Base-by-base conservation (phyloP, 148 eudicot genomes). In the Rhododendron henanense region DNA sequence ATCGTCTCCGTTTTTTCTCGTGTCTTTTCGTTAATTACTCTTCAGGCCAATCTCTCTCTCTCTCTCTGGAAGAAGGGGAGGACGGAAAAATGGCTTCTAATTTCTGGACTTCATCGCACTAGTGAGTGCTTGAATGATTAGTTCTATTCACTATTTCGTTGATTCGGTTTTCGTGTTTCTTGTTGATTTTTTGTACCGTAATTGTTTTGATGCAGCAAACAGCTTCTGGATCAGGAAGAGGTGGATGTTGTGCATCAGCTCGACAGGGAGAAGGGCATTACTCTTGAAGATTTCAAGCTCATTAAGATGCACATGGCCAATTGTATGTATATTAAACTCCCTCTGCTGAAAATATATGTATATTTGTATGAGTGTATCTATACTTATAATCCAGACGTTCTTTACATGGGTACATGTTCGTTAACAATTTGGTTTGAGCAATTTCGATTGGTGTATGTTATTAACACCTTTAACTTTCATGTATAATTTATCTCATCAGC, bases 41-140 rank as follows among this genome's bases (percentile, higher is more conserved):
- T 45, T 45, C 48, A 9, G 48, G 48, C 48, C 48, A 1, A 45
- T 50, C 53, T 59, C 65, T 59, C 3, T 81, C 23, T 61, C 51
- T 61, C 25, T 63, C 75, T 39, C 13, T 55, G 71, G 18, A 41
- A 81, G 61, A 18, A 59, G 74, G 4, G 48, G n/a, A 39, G 6
- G 84, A 39, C 31, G 44, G 4, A 28, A 87, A 35, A 81, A 96
- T 96, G 99, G 99, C 99, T 79, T 94, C 99, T 78, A 95, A 96
- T 91, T 96, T 96, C 95, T 96, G 99, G 99, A 93, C 94, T 25
- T 97, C 99, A n/a, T 88, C 99, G 55, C 99, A 97, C 90, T 94
- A 88, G 99, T 97, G 83, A 87, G 90, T 82, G 65, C 33, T 15
- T 28, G 82, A 10, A 37, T 55, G 3, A 47, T 47, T n/a, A 21